Evolutionary conservation across 2,329 filamentous ascomycete species (phyloP).

Genomic region (Amylocarpus encephaloides): DNA sequence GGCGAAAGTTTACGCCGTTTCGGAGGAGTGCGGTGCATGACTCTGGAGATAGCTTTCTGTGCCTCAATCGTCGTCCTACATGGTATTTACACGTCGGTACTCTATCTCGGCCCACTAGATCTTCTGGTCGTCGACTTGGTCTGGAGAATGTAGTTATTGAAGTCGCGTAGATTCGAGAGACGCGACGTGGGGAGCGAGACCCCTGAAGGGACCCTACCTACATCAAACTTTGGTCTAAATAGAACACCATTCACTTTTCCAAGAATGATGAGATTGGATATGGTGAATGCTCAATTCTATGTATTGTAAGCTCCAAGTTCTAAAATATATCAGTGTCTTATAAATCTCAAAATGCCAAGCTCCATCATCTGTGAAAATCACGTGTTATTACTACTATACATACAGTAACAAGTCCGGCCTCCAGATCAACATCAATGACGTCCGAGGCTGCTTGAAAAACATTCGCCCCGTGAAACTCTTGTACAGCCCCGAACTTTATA

Average conservation of each 20-base stretch:
- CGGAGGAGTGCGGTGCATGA: conserved; percentile 51
- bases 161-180: conserved; percentile 15
- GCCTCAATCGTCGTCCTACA: conserved; percentile 10
- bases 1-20: conserved; percentile 61
- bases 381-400: too few species aligned
- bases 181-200: not conserved
- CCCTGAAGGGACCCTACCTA: not conserved
- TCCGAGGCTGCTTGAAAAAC: conserved; percentile 7
- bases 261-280: not conserved
- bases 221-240: too few species aligned
- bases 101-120: not conserved
- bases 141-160: conserved; percentile 1
- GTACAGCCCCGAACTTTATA: not conserved
- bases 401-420: too few species aligned
- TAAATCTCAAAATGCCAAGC: not conserved
- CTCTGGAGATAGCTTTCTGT: not conserved
- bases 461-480: conserved; percentile 7
- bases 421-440: conserved; percentile 22
- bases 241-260: not conserved
- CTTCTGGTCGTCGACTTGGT: not conserved
- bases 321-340: not conserved
- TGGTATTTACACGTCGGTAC: conserved; percentile 2
- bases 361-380: not conserved
- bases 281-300: too few species aligned
- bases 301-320: too few species aligned